phyloP scores from a whole-genome alignment of 805 yeast species.

The Jamesozyma jinghongensis region DNA sequence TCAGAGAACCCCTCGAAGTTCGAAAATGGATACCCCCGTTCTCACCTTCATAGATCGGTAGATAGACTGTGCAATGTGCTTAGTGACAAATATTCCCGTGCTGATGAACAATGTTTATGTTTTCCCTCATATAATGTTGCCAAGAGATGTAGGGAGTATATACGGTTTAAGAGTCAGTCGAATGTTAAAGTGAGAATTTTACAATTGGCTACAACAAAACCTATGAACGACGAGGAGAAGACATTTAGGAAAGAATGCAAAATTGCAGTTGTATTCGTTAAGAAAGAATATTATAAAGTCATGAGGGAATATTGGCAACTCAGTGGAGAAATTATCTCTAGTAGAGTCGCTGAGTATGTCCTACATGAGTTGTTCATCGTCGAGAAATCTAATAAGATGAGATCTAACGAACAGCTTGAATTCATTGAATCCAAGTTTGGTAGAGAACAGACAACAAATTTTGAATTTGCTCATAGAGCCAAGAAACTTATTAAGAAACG shows the following conservation, averaged over 20 bases:
- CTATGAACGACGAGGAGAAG: slow-evolving; percentile 49
- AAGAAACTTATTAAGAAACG: slow-evolving; percentile 64
- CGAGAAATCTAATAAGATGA: slow-evolving; percentile 21
- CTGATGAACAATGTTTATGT: slow-evolving; percentile 63
- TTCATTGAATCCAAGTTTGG: slow-evolving; percentile 89
- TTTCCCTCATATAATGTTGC: slow-evolving; percentile 77
- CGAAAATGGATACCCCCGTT: slow-evolving; percentile 49
- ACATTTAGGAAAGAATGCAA: slow-evolving; percentile 54
- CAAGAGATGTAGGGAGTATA: slow-evolving; percentile 73
- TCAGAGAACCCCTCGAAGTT: slow-evolving; percentile 65
- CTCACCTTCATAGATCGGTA: slow-evolving; percentile 58
- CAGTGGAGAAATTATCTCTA: slow-evolving; percentile 92
- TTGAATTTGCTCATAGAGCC: slow-evolving; percentile 67
- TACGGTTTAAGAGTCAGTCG: slow-evolving; percentile 34
- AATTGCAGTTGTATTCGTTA: slow-evolving; percentile 74
- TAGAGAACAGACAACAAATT: slow-evolving; percentile 56
- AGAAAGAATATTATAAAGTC: slow-evolving; percentile 43
- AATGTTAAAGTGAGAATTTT: slow-evolving; percentile 45
- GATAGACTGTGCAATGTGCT: slow-evolving; percentile 46
- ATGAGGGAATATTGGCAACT: slow-evolving; percentile 96
- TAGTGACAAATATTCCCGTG: slow-evolving; percentile 66
- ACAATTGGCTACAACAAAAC: slow-evolving; percentile 64
- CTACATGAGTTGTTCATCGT: slow-evolving; percentile 46
- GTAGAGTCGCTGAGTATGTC: slow-evolving; percentile 80
- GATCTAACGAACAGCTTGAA: slow-evolving; percentile 26